Base-by-base conservation (phyloP, 1,139 yeast species). In the Scheffersomyces segobiensis region DNA sequence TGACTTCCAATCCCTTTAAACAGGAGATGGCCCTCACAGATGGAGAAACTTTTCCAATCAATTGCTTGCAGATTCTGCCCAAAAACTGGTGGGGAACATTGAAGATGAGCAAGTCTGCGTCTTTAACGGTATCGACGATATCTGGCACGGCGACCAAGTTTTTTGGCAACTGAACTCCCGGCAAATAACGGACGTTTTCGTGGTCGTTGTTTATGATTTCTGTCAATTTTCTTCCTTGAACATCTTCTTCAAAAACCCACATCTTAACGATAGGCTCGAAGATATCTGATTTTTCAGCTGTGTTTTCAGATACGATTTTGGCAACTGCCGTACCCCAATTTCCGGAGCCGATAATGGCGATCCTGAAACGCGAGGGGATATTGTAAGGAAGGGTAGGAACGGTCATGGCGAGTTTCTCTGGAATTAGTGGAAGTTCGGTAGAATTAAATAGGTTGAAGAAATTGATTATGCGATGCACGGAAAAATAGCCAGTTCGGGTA, bases 241-340 rank as follows among this genome's bases (percentile, higher is more conserved):
- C 76, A 60, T 81, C 72, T 77, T 93, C 98, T 75, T 93, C 93
- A 69, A 82, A 91, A 39, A 93, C 98, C 98, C 98, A 93, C 98
- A 93, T 93, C 66, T 87, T 85, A 53, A 93, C 97, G 54, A 83
- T 77, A 58, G 78, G 74, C 56, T 85, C 83, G 71, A 93, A 93
- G 63, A 90, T 74, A 51, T 85, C 80, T 24, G 92, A 87, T 75
- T 89, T 83, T 65, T 84, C 88, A 50, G 80, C 80, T 53, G 93
- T 79, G 76, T 92, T 93, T 75, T 93, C 98, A 48, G 97, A 93
- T 49, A 93, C 88, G 55, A 93, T 88, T 77, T 93, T 93, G 63
- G 98, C 97, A 57, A 93, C 93, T 6, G 98, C 93, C 49, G 97
- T 91, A 60, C 98, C 98, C 97, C 95, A 89, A 73, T 89, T 89